Percentiles rank a stretch among this genome's conserved stretches.
Evolutionary conservation across 176 grass and related monocot genomes (phyloP).

Genomic region (Lolium perenne): DNA sequence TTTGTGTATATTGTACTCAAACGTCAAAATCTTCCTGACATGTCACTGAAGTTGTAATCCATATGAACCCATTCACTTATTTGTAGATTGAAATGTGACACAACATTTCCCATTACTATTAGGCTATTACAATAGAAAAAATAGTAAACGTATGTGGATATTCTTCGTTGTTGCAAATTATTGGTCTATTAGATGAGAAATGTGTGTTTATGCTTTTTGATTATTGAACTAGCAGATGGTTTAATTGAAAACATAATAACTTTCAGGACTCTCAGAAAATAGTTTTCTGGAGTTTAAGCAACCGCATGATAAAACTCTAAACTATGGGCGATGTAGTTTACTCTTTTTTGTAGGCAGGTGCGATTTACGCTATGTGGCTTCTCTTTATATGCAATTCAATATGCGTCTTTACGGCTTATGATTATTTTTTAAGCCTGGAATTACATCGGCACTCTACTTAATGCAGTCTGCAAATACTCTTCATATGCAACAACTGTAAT

Average conservation of each 20-base stretch:
- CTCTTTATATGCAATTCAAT: neutral
- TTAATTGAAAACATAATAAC: neutral
- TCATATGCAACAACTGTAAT: neutral
- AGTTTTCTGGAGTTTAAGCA: neutral
- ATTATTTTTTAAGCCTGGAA: neutral
- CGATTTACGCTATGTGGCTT: neutral
- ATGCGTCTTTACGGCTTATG: neutral
- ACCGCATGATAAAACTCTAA: neutral
- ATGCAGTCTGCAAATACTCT: neutral
- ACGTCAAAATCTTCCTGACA: neutral
- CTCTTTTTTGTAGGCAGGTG: neutral
- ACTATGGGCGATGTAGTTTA: neutral
- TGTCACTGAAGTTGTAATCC: neutral
- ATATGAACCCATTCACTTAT: neutral
- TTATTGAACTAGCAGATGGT: neutral
- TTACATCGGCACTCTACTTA: neutral
- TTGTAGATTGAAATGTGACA: neutral
- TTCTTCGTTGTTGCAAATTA: neutral
- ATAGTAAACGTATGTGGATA: neutral
- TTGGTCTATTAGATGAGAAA: neutral
- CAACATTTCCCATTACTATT: neutral
- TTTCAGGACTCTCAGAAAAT: neutral
- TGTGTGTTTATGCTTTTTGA: neutral
- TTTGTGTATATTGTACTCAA: neutral
- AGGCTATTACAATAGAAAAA: neutral